Conservation (phyloP, 495 filamentous ascomycete species). For the Daldinia loculata region DNA sequence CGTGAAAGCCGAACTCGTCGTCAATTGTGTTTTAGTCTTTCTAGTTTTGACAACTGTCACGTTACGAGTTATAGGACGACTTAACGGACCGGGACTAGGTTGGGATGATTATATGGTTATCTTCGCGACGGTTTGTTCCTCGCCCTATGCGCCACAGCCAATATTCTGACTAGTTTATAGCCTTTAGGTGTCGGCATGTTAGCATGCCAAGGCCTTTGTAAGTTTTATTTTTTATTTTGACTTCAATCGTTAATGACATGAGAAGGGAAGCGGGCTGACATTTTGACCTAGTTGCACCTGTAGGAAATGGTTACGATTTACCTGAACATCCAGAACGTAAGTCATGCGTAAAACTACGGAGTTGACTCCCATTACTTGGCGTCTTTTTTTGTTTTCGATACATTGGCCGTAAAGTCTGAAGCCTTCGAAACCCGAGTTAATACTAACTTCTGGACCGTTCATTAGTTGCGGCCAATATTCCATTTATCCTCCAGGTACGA, state of each 20-base stretch:
- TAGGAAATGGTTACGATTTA: conserved; percentile 29
- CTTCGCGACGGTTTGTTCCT: conserved; percentile 19
- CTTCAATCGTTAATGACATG: background rate
- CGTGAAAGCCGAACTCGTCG: conserved; percentile 17
- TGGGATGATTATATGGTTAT: conserved; percentile 23
- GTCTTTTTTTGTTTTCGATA: background rate
- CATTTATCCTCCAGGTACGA: conserved; percentile 35
- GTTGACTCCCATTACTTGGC: background rate
- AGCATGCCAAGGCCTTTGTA: conserved; percentile 29
- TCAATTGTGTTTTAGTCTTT: conserved; percentile 24
- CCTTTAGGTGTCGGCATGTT: conserved; percentile 29
- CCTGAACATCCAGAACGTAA: conserved; percentile 14
- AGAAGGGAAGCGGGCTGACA: background rate
- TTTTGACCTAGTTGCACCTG: conserved; percentile 15
- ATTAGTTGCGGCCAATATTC: conserved; percentile 22
- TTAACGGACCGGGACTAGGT: conserved; percentile 24
- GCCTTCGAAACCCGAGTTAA: background rate
- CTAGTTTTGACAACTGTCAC: conserved; percentile 11
- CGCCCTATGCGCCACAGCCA: background rate
- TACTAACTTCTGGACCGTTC: background rate
- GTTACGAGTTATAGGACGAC: conserved; percentile 22
- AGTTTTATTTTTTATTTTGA: background rate
- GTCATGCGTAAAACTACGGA: background rate
- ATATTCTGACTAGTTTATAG: conserved; percentile 8
- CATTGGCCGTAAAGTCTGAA: background rate